Evolutionary conservation across 768 basidiomycete genomes (phyloP).

Genomic region (Sarcodon aspratus): DNA sequence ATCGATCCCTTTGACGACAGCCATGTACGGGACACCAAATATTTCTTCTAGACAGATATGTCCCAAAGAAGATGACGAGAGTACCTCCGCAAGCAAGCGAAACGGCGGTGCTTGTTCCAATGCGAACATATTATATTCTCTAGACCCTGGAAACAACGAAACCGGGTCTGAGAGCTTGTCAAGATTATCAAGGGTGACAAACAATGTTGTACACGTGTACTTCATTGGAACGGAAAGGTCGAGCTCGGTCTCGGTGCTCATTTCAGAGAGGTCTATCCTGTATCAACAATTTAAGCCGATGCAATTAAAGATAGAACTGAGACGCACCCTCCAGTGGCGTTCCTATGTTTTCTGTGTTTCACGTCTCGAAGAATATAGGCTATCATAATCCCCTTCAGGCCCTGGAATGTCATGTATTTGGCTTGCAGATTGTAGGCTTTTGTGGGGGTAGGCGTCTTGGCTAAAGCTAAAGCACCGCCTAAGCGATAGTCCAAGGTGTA

Average conservation of each 20-base stretch:
- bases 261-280: slow-evolving; percentile 28
- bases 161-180: slow-evolving; percentile 33
- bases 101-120: slow-evolving; percentile 27
- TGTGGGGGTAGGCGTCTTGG: slow-evolving; percentile 32
- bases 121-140: slow-evolving; percentile 25
- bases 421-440: slow-evolving; percentile 51
- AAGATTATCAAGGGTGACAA: slow-evolving; percentile 28
- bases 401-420: slow-evolving; percentile 39
- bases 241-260: slow-evolving; percentile 23
- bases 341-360: slow-evolving; percentile 4
- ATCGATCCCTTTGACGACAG: slow-evolving; percentile 29
- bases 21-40: slow-evolving; percentile 28
- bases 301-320: not conserved
- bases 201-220: slow-evolving; percentile 33
- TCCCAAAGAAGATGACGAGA: slow-evolving; percentile 26
- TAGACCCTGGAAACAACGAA: slow-evolving; percentile 21
- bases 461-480: slow-evolving; percentile 30
- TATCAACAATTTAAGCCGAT: too few relatives aligned
- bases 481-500: slow-evolving; percentile 44
- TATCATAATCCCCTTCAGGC: slow-evolving; percentile 42
- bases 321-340: slow-evolving; percentile 1
- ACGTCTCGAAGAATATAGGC: slow-evolving; percentile 34
- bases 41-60: slow-evolving; percentile 30
- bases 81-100: slow-evolving; percentile 24
- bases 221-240: slow-evolving; percentile 31